Base-by-base conservation (phyloP, 2,329 filamentous ascomycete species). In the Colletotrichum sp. region DNA sequence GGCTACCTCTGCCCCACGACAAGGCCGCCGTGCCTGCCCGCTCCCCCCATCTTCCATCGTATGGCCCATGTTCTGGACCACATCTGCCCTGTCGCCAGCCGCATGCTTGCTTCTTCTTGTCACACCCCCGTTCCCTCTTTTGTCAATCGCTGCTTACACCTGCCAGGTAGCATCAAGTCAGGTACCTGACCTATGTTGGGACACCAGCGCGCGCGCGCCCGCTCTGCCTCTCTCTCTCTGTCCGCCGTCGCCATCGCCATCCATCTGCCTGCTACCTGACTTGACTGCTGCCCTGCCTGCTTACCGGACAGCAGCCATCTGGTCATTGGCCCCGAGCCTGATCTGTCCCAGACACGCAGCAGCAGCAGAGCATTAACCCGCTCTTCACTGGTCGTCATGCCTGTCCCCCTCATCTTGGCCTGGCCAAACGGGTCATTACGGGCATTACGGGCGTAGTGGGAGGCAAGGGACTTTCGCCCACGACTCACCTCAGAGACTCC, bases 371-470 rank as follows among this genome's bases (percentile, higher is more conserved):
- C 68, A 39, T 70, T 70, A 69, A 24, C 69, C 32, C 49, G 59
- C 32, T 59, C 62, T 69, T 75, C 62, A 55, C 71, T 69, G 66
- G 65, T 60, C 34, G 34, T 28, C 72, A 67, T 62, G 68, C 55
- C 39, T 71, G 44, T n/a, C 34, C 59, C 24, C 39, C 69, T 71
- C 60, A 55, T 59, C 57, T 49, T 55, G 57, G 69, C 63, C 44
- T 64, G 57, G 57, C 64, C 30, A n/a, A 69, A 69, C 59, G 55
- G 57, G 26, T 64, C 13, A 7, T 24, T 72, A 73, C 73, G 73
- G 69, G 73, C 73, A 71, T 76, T 76, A 76, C 73, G 73, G 70
- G 73, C 73, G 70, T 76, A 76, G 36, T 36, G 21, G 24, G 73
- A 76, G 70, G 73, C 70, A 76, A 76, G 73, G 70, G 73, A 76